Evolutionary conservation across 208 protist species (phyloP), one percentile per base, ranked within the genome.

Genomic region (Acanthamoeba sp.): DNA sequence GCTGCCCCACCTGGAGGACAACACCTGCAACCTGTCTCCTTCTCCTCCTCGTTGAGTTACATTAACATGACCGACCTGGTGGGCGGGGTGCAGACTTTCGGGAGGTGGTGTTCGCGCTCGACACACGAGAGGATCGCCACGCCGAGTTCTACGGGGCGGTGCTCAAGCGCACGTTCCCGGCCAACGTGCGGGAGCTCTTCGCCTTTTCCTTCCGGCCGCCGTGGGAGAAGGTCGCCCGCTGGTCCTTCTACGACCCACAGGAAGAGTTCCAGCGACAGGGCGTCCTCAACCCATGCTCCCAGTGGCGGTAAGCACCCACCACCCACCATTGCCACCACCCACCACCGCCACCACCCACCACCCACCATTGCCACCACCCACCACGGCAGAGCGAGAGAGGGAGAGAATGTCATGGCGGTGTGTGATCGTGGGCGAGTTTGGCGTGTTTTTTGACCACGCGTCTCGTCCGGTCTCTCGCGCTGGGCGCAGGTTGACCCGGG

Each of bases 111-210:
- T 71, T 71, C 14, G 62, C 62, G 62, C 62, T 71, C n/a, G 62
- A 71, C 62, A 71, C 62, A 7, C 24, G n/a, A 3, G 32, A 71
- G 5, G 62, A 34, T 12, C n/a, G n/a, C 5, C 62, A 71, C 62
- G n/a, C 32, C n/a, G 62, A 71, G 24, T 71, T 71, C 62, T 71
- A 36, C 62, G 32, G 32, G n/a, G n/a, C 24, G 6, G 62, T 71
- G 62, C 62, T 71, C n/a, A n/a, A 34, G n/a, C 62, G 62, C n/a
- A 34, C 62, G 7, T 71, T 36, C 62, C 62, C 62, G n/a, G 24
- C 62, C 62, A 71, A 71, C 62, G n/a, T 34, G n/a, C 32, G n/a
- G n/a, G 62, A 71, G 62, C 32, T 71, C 62, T 71, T 71, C 32
- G 62, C 62, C 62, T 71, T 71, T 34, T 34, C 24, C n/a, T 71